Evolutionary conservation across 2,329 filamentous ascomycete genomes (phyloP).

Genomic region (Colletotrichum caudatum): DNA sequence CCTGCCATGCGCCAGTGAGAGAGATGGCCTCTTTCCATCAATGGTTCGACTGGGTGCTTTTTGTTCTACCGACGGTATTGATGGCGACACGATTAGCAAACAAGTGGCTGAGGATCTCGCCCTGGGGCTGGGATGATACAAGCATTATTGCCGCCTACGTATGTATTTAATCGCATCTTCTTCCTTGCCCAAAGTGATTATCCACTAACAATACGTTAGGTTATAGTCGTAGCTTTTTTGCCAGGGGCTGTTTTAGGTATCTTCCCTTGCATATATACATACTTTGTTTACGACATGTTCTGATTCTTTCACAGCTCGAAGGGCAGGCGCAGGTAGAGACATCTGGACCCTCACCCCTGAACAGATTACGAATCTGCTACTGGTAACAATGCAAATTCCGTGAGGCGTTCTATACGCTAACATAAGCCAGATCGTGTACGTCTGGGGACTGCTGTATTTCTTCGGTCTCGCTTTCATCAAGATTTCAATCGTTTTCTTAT

Average conservation of each 20-base stretch:
- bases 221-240: not conserved
- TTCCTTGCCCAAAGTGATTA: too few species aligned
- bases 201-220: not conserved
- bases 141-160: constrained; percentile 10
- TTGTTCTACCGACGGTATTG: not conserved
- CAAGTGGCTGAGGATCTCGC: not conserved
- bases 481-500: constrained; percentile 52
- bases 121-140: constrained; percentile 22
- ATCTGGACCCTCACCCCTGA: constrained; percentile 10
- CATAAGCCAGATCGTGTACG: constrained; percentile 48
- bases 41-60: not conserved
- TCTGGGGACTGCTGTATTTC: constrained; percentile 51
- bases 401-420: not conserved
- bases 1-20: not conserved
- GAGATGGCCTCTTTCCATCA: not conserved
- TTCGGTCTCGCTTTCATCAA: constrained; percentile 51
- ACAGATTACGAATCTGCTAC: constrained; percentile 2
- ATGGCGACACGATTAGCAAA: not conserved
- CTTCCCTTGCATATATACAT: fast-evolving
- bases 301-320: not conserved
- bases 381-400: not conserved
- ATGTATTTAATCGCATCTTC: not conserved
- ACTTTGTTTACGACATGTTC: not conserved
- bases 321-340: not conserved
- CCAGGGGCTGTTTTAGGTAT: not conserved